Percentiles rank a stretch among this genome's conserved stretches.
Evolutionary conservation across 371 early-diverging fungal species (phyloP).

Genomic region (Smittium culicis): DNA sequence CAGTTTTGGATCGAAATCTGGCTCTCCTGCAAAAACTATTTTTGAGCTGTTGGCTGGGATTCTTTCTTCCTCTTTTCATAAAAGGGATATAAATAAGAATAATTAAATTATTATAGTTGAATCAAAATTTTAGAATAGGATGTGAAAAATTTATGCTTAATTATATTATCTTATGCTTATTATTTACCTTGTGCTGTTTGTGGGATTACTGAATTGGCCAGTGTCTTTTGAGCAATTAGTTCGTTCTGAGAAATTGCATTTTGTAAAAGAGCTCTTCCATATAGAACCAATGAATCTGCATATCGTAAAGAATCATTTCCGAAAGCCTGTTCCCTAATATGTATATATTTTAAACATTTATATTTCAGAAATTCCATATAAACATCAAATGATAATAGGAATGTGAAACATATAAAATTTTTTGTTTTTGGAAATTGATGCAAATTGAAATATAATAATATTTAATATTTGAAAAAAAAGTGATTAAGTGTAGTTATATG

Average conservation of each 20-base stretch:
- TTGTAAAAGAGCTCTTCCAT: slow-evolving; percentile 63
- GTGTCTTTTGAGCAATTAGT: slow-evolving; percentile 39
- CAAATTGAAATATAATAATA: no score
- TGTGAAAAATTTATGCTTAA: not conserved
- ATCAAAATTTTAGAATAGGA: not conserved
- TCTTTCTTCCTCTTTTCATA: slow-evolving; percentile 7
- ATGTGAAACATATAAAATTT: no score
- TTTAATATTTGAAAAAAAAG: no score
- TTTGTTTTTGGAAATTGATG: no score
- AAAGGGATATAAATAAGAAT: not conserved
- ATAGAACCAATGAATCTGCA: slow-evolving; percentile 62
- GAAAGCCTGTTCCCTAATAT: slow-evolving; percentile 42
- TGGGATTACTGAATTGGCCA: slow-evolving; percentile 12
- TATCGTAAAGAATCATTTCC: slow-evolving; percentile 53
- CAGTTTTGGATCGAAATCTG: slow-evolving; percentile 29
- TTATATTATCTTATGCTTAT: not conserved
- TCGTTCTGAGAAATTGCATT: slow-evolving; percentile 60
- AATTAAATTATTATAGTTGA: not conserved
- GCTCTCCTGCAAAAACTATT: slow-evolving; percentile 30
- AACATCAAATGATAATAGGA: no score
- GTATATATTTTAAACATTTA: slow-evolving; percentile 9
- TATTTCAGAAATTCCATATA: not conserved
- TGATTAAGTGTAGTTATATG: not conserved
- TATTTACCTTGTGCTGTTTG: not conserved
- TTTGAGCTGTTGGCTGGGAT: slow-evolving; percentile 14